Evolutionary conservation across 1,284 basidiomycete genomes (phyloP), one percentile per base, ranked within the genome.

Genomic region (Rugosomyces carneus): DNA sequence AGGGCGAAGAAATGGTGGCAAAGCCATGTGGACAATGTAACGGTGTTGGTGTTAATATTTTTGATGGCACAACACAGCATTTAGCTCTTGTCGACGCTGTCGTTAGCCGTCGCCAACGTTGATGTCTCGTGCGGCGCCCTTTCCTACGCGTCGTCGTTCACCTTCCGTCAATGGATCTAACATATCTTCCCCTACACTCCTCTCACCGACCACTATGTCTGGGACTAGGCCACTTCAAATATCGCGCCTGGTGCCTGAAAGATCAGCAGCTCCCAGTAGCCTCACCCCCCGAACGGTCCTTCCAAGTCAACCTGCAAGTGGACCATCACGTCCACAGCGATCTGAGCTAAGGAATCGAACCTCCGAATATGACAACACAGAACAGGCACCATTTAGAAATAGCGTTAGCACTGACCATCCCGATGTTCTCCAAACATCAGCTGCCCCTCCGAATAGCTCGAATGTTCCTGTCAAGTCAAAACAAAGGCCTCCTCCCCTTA

Each of bases 111-210:
- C 49, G 48, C 80, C 81, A 78, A 39, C 31, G 44, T 50, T 50
- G 47, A 81, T 81, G 78, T 80, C 78, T 59, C 72, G 76, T 55
- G 68, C 69, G 48, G 72, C 77, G 42, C 71, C 72, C 10, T 76
- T 75, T 54, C 71, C 76, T 48, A 65, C 65, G 48, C 69, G 70
- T 52, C 70, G 67, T 43, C 69, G 66, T 37, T 69, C 71, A 7
- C 64, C 68, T 15, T 67, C 70, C 21, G 47, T 58, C 20, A 67
- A 66, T 54, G 64, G 57, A 41, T 35, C 40, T 21, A 64, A 54
- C 49, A 54, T 56, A 21, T 62, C 64, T 45, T 46, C 45, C 4
- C 57, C 57, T 13, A 58, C 62, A 32, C 60, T 62, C 10, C 54
- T 55, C 40, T 65, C 66, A 42, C 57, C 64, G 8, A 54, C 64